Evolutionary conservation across 257 asterid species (phyloP), one percentile per base, ranked within the genome.

Genomic region (Cinchona pubescens): DNA sequence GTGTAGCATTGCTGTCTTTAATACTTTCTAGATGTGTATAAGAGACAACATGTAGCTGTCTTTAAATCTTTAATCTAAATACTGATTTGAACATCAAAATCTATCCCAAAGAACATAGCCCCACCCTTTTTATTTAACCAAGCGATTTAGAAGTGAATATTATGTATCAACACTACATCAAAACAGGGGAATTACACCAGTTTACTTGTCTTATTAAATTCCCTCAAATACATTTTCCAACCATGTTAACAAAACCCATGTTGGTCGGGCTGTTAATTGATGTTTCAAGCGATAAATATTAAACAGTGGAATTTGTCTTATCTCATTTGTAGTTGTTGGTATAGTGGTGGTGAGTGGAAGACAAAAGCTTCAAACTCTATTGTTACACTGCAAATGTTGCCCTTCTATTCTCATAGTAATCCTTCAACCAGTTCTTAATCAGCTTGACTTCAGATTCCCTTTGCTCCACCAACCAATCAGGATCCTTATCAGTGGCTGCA

Each of bases 391-490:
- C 77, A 51, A 78, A 84, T 69, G 74, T 74, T 60, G 69, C 58
- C 72, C 71, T 79, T 82, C 79, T 80, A 67, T 78, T 78, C 76
- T 82, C 83, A 30, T 67, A 79, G 79, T 93, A 90, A 40, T 79
- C 81, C 62, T 87, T 83, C 68, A 93, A 82, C 97, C 98, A 93
- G 75, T 85, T 80, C 55, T 74, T 79, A 72, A 93, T 91, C 82
- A 90, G 71, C 76, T 87, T 78, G 59, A 85, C 76, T 80, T 93
- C 98, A 43, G 85, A 60, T 75, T 79, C 86, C 74, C 98, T 84
- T 77, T 91, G 97, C 76, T 83, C 89, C 83, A 93, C 68, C 83
- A 93, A 87, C 98, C 98, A 93, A 69, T 80, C 91, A 15, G 97
- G 98, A 83, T 93, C 98, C 16, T 83, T 80, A 6, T 84, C 83